These are phyloP conservation scores for Hippophae gyantsensis DNA, from an alignment of 306 rosid species.

Conservation along the genomic window DNA sequence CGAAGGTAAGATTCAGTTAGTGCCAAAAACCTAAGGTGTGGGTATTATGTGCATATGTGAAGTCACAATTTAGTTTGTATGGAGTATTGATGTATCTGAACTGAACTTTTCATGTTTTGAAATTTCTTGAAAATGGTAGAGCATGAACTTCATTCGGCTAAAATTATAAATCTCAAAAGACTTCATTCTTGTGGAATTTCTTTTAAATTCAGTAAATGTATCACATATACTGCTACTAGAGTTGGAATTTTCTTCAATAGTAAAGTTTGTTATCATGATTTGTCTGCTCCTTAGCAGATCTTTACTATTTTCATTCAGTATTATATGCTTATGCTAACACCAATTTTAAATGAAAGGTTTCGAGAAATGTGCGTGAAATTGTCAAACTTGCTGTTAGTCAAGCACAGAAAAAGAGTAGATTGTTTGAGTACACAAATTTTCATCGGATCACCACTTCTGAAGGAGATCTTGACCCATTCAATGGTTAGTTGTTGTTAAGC, in stretches of 20 bases:
- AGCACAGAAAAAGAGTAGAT: constrained; percentile 68
- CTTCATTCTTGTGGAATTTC: not conserved
- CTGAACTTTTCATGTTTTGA: not conserved
- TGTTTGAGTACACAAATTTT: constrained; percentile 66
- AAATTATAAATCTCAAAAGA: not conserved
- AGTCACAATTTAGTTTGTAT: not conserved
- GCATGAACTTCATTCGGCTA: not conserved
- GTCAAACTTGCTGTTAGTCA: constrained; percentile 81
- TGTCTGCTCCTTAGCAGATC: not conserved
- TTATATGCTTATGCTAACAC: constrained; percentile 12
- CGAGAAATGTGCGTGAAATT: constrained; percentile 75
- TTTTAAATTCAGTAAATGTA: no score
- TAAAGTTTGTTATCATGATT: constrained; percentile 1
- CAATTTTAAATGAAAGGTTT: constrained; percentile 39
- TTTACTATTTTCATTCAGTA: constrained; percentile 2
- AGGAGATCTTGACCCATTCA: constrained; percentile 82
- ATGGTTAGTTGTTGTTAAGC: constrained; percentile 42
- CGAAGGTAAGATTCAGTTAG: constrained; percentile 63
- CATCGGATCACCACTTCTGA: constrained; percentile 52
- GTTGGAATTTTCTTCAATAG: not conserved
- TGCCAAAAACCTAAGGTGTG: not conserved
- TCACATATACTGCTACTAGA: no score
- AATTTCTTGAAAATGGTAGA: not conserved
- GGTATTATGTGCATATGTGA: not conserved
- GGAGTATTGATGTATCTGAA: not conserved